Evolutionary conservation across 208 protist genomes (phyloP).

Genomic region (Trypanosoma avium): DNA sequence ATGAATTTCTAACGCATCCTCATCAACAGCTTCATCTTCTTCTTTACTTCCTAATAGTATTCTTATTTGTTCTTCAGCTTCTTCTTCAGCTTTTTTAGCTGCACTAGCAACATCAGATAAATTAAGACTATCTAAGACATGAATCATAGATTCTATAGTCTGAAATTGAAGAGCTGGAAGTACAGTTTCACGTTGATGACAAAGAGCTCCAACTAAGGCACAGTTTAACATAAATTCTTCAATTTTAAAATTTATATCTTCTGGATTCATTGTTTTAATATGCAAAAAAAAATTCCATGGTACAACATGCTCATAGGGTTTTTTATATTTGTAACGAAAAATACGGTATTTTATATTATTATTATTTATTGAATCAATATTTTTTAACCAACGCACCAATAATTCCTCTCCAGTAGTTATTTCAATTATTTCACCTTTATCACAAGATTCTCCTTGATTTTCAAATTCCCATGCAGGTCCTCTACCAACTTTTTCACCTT

Average conservation of each 20-base stretch:
- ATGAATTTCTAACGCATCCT: conserved; percentile 29
- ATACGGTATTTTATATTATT: conserved; percentile 26
- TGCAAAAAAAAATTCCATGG: conserved; percentile 49
- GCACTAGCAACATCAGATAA: conserved; percentile 23
- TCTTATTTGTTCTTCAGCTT: conserved; percentile 22
- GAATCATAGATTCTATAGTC: conserved; percentile 63
- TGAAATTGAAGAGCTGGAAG: conserved; percentile 75
- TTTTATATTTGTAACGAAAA: conserved; percentile 68
- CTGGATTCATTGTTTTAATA: conserved; percentile 41
- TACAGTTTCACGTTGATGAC: conserved; percentile 69
- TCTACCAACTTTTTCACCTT: conserved; percentile 70
- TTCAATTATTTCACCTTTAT: conserved; percentile 74
- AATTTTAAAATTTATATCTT: conserved; percentile 43
- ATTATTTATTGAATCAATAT: conserved; percentile 36
- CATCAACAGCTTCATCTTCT: conserved; percentile 29
- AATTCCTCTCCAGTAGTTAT: conserved; percentile 53
- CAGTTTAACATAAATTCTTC: conserved; percentile 72
- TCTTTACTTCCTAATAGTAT: conserved; percentile 13
- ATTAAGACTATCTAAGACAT: conserved; percentile 65
- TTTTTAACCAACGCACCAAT: conserved; percentile 68
- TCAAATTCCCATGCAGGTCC: conserved; percentile 69
- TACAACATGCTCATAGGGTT: conserved; percentile 67
- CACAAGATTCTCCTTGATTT: conserved; percentile 59
- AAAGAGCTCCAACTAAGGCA: conserved; percentile 63
- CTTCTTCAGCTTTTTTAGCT: conserved; percentile 22